phyloP scores from a whole-genome alignment of 2,329 filamentous ascomycete species.

The Paramyrothecium roridum region DNA sequence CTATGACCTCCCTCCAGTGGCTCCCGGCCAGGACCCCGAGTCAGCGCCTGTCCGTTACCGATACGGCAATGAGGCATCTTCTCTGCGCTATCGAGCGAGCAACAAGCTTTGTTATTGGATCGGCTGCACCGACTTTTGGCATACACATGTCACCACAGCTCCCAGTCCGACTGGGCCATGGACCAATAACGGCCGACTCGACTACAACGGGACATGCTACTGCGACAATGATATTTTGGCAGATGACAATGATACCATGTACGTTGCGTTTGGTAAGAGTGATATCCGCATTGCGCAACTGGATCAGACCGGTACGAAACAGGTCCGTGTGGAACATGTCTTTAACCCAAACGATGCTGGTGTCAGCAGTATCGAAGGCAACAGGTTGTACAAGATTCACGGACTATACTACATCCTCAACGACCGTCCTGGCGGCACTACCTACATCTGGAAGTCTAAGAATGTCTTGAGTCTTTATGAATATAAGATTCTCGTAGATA shows the following conservation, averaged over 20 bases:
- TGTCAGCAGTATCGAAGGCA: slow-evolving; percentile 41
- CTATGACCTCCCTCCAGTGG: slow-evolving; percentile 40
- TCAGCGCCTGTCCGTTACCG: no score
- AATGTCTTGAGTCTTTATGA: slow-evolving; percentile 53
- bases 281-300: slow-evolving; percentile 50
- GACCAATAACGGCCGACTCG: slow-evolving; percentile 31
- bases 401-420: slow-evolving; percentile 54
- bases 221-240: slow-evolving; percentile 57
- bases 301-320: slow-evolving; percentile 39
- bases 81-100: slow-evolving; percentile 46
- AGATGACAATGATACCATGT: slow-evolving; percentile 57
- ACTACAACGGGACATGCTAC: slow-evolving; percentile 37
- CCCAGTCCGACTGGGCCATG: slow-evolving; percentile 37
- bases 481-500: slow-evolving; percentile 37
- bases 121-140: slow-evolving; percentile 48
- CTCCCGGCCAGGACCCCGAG: slow-evolving; percentile 29
- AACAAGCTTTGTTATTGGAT: slow-evolving; percentile 54
- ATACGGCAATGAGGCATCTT: slow-evolving; percentile 54
- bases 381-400: slow-evolving; percentile 55
- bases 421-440: slow-evolving; percentile 39
- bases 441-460: slow-evolving; percentile 47
- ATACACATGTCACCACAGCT: slow-evolving; percentile 53
- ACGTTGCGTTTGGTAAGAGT: slow-evolving; percentile 50
- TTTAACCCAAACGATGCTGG: slow-evolving; percentile 25
- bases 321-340: slow-evolving; percentile 41